A percentile compares a stretch with the other conserved stretches of the same genome.
These are phyloP conservation scores for Starmerella ratchasimensis DNA, from an alignment of 805 yeast genomes.

Conservation along the genomic window DNA sequence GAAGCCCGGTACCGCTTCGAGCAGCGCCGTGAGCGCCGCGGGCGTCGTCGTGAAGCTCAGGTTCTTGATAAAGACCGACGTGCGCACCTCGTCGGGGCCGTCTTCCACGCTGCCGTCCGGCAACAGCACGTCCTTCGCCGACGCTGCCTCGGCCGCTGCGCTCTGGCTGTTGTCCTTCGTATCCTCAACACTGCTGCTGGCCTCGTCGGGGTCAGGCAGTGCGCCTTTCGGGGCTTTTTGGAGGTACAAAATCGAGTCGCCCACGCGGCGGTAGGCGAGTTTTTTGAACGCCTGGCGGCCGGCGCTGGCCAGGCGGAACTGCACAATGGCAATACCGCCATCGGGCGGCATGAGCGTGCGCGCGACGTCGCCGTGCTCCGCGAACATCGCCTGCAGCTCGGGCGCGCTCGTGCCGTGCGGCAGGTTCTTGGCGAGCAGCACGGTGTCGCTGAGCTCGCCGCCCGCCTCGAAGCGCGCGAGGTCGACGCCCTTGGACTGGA, in stretches of 20 bases:
- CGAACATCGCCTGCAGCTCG: conserved; percentile 71
- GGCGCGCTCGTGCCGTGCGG: conserved; percentile 73
- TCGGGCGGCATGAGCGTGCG: conserved; percentile 88
- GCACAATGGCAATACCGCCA: conserved; percentile 90
- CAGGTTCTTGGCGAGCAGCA: conserved; percentile 77
- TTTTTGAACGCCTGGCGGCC: conserved; percentile 85
- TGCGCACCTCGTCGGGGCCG: conserved; percentile 36
- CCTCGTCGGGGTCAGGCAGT: conserved; percentile 36
- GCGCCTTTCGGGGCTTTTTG: conserved; percentile 88
- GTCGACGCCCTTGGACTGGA: conserved; percentile 77
- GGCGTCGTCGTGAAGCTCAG: conserved; percentile 71
- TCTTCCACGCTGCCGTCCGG: conserved; percentile 25
- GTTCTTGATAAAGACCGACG: conserved; percentile 83
- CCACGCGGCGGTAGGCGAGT: conserved; percentile 74
- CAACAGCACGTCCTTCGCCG: conserved; percentile 26
- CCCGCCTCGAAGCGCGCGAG: conserved; percentile 44
- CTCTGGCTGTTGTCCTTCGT: conserved; percentile 29
- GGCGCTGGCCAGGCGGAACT: conserved; percentile 64
- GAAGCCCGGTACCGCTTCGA: conserved; percentile 66
- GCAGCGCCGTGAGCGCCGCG: conserved; percentile 40
- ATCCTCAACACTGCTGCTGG: no score
- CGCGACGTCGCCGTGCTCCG: conserved; percentile 64
- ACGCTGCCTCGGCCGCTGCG: conserved; percentile 20
- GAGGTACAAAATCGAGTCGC: conserved; percentile 71
- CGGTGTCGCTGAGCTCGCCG: conserved; percentile 53